Conservation (phyloP, 306 rosid genomes). For the Rosa chinensis region DNA sequence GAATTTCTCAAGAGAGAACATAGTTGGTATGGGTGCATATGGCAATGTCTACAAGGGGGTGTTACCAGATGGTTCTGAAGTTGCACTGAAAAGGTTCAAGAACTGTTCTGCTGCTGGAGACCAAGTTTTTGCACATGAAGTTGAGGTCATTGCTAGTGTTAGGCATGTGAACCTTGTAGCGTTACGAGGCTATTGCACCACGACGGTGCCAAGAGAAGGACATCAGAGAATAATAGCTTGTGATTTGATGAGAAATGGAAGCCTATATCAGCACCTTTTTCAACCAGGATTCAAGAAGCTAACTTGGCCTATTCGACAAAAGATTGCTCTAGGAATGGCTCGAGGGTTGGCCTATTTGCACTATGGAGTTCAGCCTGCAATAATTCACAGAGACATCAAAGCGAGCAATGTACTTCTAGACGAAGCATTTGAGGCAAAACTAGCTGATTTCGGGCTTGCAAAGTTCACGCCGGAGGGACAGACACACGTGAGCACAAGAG, state of each 20-base stretch:
- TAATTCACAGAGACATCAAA: slow-evolving; percentile 33
- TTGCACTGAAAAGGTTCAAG: slow-evolving; percentile 39
- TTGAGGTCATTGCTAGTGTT: slow-evolving; percentile 31
- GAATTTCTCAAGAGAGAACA: slow-evolving; percentile 31
- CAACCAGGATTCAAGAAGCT: slow-evolving; percentile 20
- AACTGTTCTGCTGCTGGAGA: slow-evolving; percentile 29
- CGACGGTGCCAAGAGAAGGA: slow-evolving; percentile 19
- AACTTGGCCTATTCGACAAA: slow-evolving; percentile 28
- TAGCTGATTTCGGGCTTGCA: slow-evolving; percentile 34
- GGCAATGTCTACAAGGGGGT: slow-evolving; percentile 35
- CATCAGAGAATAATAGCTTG: slow-evolving; percentile 32
- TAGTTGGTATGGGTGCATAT: slow-evolving; percentile 27
- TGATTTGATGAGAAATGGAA: slow-evolving; percentile 26
- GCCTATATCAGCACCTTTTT: slow-evolving; percentile 33
- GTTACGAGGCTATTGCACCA: slow-evolving; percentile 25
- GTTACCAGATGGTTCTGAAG: slow-evolving; percentile 28
- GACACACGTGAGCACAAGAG: slow-evolving; percentile 35
- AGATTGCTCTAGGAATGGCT: slow-evolving; percentile 29
- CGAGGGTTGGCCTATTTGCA: slow-evolving; percentile 35
- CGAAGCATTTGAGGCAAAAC: slow-evolving; percentile 27
- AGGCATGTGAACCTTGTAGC: slow-evolving; percentile 33
- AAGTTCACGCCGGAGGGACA: slow-evolving; percentile 28
- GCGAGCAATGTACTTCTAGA: slow-evolving; percentile 35
- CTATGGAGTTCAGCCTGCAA: slow-evolving; percentile 23
- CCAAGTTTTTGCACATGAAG: slow-evolving; percentile 25